Evolutionary conservation across 176 grass and related monocot genomes (phyloP), one percentile per base, ranked within the genome.

Genomic region (Tillandsia leiboldiana): DNA sequence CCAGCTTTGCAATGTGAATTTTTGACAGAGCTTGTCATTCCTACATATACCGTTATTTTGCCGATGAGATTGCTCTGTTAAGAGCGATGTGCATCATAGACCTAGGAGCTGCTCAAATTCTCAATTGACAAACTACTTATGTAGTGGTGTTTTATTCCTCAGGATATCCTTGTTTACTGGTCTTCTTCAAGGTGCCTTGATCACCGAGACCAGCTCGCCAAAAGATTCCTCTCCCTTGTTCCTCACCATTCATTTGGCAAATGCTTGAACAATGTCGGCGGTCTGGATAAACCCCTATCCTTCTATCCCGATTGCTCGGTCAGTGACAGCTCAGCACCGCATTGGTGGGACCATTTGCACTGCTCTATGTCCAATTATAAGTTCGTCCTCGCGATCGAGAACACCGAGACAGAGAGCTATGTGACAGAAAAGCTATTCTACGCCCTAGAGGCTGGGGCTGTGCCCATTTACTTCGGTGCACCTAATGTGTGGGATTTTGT

Each of bases 361-460:
- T 96, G 88, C 11, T 68, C 85, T 24, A 96, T 96, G 92, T 96
- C 92, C 13, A 85, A 96, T 18, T 96, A 96, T 78, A 96, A 96
- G 85, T 96, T 91, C 68, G 85, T 91, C 72, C 88, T 96, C 81
- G 92, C 92, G 63, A 96, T 96, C 52, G 92, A 96, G 74, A 96
- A 96, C 67, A 91, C 88, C 15, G 86, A 77, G 65, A 86, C 78
- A 1, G 85, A 91, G 63, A 96, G 92, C 63, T 96, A 96, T 56
- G 82, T 96, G 85, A 96, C 92, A 0, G 92, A 96, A 74, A 96
- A 96, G 66, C 50, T 96, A 28, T 96, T 88, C 76, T 96, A 96
- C 65, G 85, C 92, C 12, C 74, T 91, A 75, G 88, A 96, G 22
- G 88, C 88, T 57, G 92, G 88, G 9, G 82, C 92, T 63, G 88